Evolutionary conservation across 2,329 filamentous ascomycete genomes (phyloP).

Genomic region (Zymoseptoria pseudotritici): DNA sequence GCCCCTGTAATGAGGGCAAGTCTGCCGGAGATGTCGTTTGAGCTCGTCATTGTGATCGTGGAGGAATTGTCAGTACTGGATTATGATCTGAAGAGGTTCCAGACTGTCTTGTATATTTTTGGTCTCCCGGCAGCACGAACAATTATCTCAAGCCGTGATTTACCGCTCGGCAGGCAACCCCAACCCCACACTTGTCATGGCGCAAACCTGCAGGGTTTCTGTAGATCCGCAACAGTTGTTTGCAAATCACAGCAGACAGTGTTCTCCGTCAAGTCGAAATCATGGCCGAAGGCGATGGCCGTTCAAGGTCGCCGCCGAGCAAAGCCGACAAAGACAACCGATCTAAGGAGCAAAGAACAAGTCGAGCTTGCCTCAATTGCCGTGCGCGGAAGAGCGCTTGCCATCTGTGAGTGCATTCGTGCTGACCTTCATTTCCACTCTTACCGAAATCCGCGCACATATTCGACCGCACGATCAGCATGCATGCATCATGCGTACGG

Average conservation of each 20-base stretch:
- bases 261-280: neutral
- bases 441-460: neutral
- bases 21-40: constrained; percentile 40
- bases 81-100: neutral
- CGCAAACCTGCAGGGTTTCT: neutral
- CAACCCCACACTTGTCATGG: neutral
- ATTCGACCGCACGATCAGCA: neutral
- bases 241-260: neutral
- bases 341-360: constrained; percentile 15
- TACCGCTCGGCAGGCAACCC: neutral
- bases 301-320: constrained; percentile 1
- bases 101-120: neutral
- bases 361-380: constrained; percentile 41
- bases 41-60: constrained; percentile 8
- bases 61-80: neutral
- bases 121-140: neutral
- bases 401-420: constrained; percentile 39
- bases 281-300: neutral
- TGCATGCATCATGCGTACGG: neutral
- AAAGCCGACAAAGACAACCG: constrained; percentile 8
- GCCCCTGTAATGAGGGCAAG: constrained; percentile 43
- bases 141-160: neutral
- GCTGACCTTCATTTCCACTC: neutral
- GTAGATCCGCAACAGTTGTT: neutral
- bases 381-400: constrained; percentile 45